These are phyloP conservation scores for Jatropha podagrica DNA, from an alignment of 441 rosid species.

Conservation along the genomic window DNA sequence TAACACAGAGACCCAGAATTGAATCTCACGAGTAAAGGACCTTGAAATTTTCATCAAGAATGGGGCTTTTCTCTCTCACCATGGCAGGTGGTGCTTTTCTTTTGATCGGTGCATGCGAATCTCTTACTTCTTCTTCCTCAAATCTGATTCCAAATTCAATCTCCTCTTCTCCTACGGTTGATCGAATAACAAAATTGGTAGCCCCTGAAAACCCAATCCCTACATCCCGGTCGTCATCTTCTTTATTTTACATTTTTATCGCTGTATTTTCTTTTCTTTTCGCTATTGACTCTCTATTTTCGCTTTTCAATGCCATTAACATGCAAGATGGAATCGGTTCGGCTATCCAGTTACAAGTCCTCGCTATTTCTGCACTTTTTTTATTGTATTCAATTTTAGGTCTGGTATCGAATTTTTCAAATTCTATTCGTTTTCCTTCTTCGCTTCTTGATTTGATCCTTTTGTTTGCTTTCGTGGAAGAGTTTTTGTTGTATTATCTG, in stretches of 20 bases:
- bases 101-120: conserved; percentile 24
- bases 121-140: not conserved
- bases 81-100: conserved; percentile 22
- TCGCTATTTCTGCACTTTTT: conserved; percentile 56
- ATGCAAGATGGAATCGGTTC: conserved; percentile 64
- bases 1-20: not conserved
- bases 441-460: conserved; percentile 47
- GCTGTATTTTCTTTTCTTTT: conserved; percentile 48
- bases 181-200: conserved; percentile 20
- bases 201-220: conserved; percentile 15
- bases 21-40: not conserved
- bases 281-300: conserved; percentile 51
- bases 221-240: conserved; percentile 9
- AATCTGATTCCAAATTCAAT: not conserved
- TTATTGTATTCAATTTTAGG: conserved; percentile 51
- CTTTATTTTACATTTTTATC: conserved; percentile 20
- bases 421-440: conserved; percentile 37
- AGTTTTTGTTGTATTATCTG: conserved; percentile 62
- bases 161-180: conserved; percentile 32
- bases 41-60: not conserved
- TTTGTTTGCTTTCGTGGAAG: conserved; percentile 73
- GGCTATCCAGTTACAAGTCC: conserved; percentile 59
- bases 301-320: conserved; percentile 48
- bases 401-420: conserved; percentile 30
- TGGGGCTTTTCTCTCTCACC: conserved; percentile 22